Percentiles rank a stretch among this genome's conserved stretches.
These are phyloP conservation scores for Vitis riparia DNA, from an alignment of 164 flowering plant species.

Conservation along the genomic window DNA sequence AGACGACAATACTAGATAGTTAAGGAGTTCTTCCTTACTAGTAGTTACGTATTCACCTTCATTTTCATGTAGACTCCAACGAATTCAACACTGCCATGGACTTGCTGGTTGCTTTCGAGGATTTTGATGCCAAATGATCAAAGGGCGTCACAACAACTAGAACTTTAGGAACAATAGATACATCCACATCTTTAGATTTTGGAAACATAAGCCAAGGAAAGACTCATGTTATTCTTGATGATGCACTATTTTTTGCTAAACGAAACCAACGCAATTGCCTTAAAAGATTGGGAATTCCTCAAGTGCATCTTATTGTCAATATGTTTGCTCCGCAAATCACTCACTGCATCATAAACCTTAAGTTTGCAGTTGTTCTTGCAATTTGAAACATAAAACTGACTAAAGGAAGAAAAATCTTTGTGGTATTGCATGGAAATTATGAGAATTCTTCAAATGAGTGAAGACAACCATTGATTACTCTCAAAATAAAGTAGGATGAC, in stretches of 20 bases:
- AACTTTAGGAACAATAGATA: no score
- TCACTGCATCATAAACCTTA: slow-evolving; percentile 56
- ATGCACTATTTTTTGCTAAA: slow-evolving; percentile 69
- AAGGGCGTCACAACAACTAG: no score
- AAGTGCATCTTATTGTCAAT: slow-evolving; percentile 70
- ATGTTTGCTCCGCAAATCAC: slow-evolving; percentile 66
- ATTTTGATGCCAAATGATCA: no score
- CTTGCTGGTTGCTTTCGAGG: slow-evolving; percentile 32
- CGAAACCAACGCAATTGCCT: slow-evolving; percentile 73
- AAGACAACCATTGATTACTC: no score
- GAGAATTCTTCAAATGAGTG: no score
- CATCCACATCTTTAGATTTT: slow-evolving; percentile 23
- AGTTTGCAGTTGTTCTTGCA: slow-evolving; percentile 84
- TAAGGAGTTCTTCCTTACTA: slow-evolving; percentile 70
- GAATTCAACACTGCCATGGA: slow-evolving; percentile 93
- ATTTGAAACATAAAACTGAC: slow-evolving; percentile 74
- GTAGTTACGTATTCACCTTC: slow-evolving; percentile 84
- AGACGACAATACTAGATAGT: slow-evolving; percentile 73
- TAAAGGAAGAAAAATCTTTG: slow-evolving; percentile 27
- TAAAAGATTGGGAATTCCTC: slow-evolving; percentile 65
- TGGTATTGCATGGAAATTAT: no score
- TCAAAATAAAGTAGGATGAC: no score
- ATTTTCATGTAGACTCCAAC: slow-evolving; percentile 76
- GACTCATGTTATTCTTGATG: slow-evolving; percentile 76
- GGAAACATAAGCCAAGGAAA: slow-evolving; percentile 64